These are phyloP conservation scores for Eleusine coracana DNA, from an alignment of 176 grass and related monocot genomes.

Conservation along the genomic window DNA sequence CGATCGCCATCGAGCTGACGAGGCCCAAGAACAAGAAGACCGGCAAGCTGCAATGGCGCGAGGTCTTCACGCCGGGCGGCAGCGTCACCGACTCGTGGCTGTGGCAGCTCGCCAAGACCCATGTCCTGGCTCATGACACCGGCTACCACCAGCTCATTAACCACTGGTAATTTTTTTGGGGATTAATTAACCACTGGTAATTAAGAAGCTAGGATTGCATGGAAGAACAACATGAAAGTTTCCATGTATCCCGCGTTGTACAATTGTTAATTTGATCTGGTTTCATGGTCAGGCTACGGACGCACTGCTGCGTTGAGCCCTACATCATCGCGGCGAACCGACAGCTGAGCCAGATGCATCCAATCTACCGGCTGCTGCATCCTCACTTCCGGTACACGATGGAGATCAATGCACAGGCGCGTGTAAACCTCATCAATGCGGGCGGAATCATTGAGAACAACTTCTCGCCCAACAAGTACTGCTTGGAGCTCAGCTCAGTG, in stretches of 20 bases:
- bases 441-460: slow-evolving; percentile 54
- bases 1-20: slow-evolving; percentile 71
- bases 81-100: slow-evolving; percentile 51
- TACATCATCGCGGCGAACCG: slow-evolving; percentile 79
- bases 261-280: background rate
- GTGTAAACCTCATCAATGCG: slow-evolving; percentile 40
- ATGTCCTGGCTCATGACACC: slow-evolving; percentile 61
- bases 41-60: slow-evolving; percentile 38
- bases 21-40: slow-evolving; percentile 36
- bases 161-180: slow-evolving; percentile 48
- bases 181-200: background rate
- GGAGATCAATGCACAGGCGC: slow-evolving; percentile 72
- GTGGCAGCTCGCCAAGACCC: slow-evolving; percentile 77
- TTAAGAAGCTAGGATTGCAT: background rate
- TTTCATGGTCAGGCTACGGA: slow-evolving; percentile 48
- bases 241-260: background rate
- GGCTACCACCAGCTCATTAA: slow-evolving; percentile 68
- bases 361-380: slow-evolving; percentile 62
- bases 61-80: slow-evolving; percentile 52
- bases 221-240: background rate
- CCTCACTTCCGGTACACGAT: slow-evolving; percentile 82
- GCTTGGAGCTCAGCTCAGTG: slow-evolving; percentile 59
- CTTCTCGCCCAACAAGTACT: slow-evolving; percentile 54
- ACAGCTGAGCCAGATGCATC: slow-evolving; percentile 73
- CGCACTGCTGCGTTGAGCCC: slow-evolving; percentile 74